These are phyloP conservation scores for Wickerhamiella lipophila DNA, from an alignment of 805 yeast genomes.

Conservation along the genomic window DNA sequence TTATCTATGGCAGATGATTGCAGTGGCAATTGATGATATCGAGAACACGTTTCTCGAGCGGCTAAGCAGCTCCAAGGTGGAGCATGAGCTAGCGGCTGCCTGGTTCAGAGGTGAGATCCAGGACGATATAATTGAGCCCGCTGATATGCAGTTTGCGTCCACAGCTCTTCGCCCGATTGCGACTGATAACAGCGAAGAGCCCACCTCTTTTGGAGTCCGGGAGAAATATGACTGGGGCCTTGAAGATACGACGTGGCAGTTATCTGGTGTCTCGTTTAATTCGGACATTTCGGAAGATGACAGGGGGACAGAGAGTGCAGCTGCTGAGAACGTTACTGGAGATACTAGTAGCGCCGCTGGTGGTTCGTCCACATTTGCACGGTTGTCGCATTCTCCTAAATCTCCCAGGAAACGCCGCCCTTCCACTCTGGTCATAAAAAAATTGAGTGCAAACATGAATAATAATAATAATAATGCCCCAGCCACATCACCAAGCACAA, in stretches of 20 bases:
- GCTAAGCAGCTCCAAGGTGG: constrained; percentile 4
- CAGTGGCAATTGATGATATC: constrained; percentile 15
- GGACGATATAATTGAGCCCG: not conserved
- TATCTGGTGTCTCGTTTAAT: constrained; percentile 11
- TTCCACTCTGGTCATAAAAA: not conserved
- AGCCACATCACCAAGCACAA: not conserved
- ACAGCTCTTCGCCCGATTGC: not conserved
- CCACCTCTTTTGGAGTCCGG: not conserved
- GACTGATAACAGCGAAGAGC: not conserved
- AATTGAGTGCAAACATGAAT: not conserved
- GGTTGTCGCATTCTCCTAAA: not conserved
- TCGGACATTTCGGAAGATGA: constrained; percentile 10
- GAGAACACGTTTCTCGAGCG: constrained; percentile 14
- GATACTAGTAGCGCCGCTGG: not conserved
- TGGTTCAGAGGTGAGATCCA: constrained; percentile 16
- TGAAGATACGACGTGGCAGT: constrained; percentile 8
- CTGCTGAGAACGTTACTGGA: not conserved
- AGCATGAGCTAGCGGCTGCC: constrained; percentile 11
- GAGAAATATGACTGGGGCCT: constrained; percentile 1
- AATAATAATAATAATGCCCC: no score
- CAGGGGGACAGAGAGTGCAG: not conserved
- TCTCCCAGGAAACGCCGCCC: not conserved
- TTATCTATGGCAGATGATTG: constrained; percentile 18
- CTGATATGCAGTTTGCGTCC: not conserved
- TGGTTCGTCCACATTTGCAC: not conserved